A percentile compares a stretch with the other conserved stretches of the same genome.
Conservation (phyloP, 2,329 filamentous ascomycete species). For the Aspergillus bombycis region DNA sequence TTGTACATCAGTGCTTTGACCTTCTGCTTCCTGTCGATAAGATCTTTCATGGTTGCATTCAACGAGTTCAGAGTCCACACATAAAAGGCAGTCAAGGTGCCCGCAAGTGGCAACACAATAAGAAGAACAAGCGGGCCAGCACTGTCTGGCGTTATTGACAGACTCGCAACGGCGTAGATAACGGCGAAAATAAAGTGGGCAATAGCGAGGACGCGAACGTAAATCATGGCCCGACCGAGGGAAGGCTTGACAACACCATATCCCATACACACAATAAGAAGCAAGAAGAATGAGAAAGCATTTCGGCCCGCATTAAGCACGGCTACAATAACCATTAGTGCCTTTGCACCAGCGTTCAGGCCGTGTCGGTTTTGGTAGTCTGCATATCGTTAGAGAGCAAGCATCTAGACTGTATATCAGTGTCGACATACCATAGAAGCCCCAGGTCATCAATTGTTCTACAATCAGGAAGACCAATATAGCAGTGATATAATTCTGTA, state of each 20-base stretch:
- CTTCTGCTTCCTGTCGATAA: conserved; percentile 91
- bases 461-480: conserved; percentile 92
- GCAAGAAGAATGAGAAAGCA: conserved; percentile 96
- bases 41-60: conserved; percentile 91
- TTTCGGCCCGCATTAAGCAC: conserved; percentile 91
- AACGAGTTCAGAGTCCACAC: conserved; percentile 98
- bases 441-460: conserved; percentile 98
- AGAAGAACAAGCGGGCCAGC: conserved; percentile 89
- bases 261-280: conserved; percentile 98
- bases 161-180: conserved; percentile 86
- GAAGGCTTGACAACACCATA: conserved; percentile 97
- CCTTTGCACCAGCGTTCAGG: conserved; percentile 78
- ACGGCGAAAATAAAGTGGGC: conserved; percentile 94
- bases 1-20: conserved; percentile 96
- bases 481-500: conserved; percentile 98
- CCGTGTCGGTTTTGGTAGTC: conserved; percentile 93
- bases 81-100: conserved; percentile 93
- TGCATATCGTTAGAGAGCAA: conserved; percentile 46
- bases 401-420: background rate
- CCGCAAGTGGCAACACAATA: conserved; percentile 88
- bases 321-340: conserved; percentile 86
- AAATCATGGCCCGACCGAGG: conserved; percentile 90
- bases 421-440: conserved; percentile 75
- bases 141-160: conserved; percentile 85
- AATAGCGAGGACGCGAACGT: conserved; percentile 85